phyloP scores from a whole-genome alignment of 78 protist genomes.

The Dictyostelium discoideum region DNA sequence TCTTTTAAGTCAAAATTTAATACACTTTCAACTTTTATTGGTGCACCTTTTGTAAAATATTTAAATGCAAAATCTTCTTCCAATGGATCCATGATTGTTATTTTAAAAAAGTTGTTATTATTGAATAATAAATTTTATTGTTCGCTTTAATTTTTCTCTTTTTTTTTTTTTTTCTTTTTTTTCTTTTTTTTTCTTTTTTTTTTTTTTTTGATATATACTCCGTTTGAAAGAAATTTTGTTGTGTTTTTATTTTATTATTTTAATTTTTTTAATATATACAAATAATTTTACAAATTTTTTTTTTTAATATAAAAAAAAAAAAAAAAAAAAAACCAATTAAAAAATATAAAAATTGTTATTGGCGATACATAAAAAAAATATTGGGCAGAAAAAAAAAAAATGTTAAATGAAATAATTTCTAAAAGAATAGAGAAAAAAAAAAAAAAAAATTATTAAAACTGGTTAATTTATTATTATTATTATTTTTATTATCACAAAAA shows the following conservation, averaged over 20 bases:
- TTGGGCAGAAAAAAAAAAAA: too few relatives aligned
- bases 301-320: too few relatives aligned
- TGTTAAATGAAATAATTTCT: neutral
- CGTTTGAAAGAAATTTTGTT: neutral
- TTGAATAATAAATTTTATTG: neutral
- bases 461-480: neutral
- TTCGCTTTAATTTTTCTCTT: neutral
- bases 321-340: too few relatives aligned
- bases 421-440: neutral
- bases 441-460: too few relatives aligned
- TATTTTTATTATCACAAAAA: too few relatives aligned
- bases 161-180: too few relatives aligned
- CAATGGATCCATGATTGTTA: slow-evolving; percentile 48
- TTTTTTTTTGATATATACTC: neutral
- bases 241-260: neutral
- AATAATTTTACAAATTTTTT: neutral
- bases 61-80: slow-evolving; percentile 31
- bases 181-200: too few relatives aligned
- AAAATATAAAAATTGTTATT: too few relatives aligned
- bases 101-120: neutral
- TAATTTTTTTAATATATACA: neutral
- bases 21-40: slow-evolving; percentile 50
- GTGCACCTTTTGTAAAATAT: slow-evolving; percentile 58
- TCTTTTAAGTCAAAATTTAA: slow-evolving; percentile 57
- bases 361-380: neutral